Evolutionary conservation across 2,329 filamentous ascomycete genomes (phyloP).

Genomic region (Aspergillus sp.): DNA sequence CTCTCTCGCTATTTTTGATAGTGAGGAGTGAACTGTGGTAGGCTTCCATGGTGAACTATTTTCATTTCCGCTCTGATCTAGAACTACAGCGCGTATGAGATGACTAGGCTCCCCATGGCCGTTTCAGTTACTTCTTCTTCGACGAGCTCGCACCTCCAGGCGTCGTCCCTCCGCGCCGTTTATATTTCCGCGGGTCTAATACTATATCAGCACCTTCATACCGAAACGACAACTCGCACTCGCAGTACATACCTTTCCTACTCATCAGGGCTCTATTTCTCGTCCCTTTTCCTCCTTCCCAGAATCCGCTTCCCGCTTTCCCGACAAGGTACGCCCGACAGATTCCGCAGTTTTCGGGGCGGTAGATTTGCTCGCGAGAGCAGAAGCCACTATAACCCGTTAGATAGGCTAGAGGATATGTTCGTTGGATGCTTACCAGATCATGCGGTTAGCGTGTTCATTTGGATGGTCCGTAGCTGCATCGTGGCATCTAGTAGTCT

Average conservation of each 20-base stretch:
- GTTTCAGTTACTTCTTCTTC: conserved; percentile 28
- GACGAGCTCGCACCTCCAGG: conserved; percentile 28
- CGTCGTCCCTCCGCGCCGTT: conserved; percentile 53
- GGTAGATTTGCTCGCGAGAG: conserved; percentile 77
- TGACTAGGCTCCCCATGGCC: not conserved
- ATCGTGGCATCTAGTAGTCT: conserved; percentile 66
- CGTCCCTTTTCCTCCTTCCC: conserved; percentile 86
- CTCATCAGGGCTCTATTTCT: conserved; percentile 70
- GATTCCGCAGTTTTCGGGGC: conserved; percentile 71
- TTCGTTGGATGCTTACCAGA: conserved; percentile 54
- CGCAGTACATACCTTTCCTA: conserved; percentile 54
- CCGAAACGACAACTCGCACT: not conserved
- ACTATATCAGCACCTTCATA: conserved; percentile 7
- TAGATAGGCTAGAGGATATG: not conserved
- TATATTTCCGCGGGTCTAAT: conserved; percentile 69
- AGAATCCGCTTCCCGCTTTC: conserved; percentile 69
- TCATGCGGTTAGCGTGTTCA: conserved; percentile 82
- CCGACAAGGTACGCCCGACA: conserved; percentile 71
- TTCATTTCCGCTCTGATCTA: not conserved
- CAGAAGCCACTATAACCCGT: conserved; percentile 59
- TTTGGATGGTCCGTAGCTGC: conserved; percentile 67
- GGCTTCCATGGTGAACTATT: not conserved
- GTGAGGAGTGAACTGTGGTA: not conserved
- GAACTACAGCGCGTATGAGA: not conserved
- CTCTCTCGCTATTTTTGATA: not conserved